Percentiles rank a stretch among this genome's conserved stretches.
Conservation (phyloP, 306 rosid species). For the Leucaena leucocephala region DNA sequence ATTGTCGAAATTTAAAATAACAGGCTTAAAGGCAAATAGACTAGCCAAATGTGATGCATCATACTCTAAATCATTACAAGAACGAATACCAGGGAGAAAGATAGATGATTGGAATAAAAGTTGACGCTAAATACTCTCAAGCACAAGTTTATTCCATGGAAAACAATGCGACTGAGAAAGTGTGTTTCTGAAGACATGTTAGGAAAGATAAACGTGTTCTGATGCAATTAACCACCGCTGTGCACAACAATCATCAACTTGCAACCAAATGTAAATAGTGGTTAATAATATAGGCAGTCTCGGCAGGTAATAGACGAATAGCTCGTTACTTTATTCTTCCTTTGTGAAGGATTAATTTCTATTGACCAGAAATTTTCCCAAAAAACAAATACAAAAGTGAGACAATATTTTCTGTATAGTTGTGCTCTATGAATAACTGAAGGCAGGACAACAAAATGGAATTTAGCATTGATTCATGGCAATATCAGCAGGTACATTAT, state of each 20-base stretch:
- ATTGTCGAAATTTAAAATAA: not conserved
- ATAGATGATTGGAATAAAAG: not conserved
- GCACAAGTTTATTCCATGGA: not conserved
- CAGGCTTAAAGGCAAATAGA: not conserved
- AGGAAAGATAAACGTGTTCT: not conserved
- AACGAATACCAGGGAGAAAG: not conserved
- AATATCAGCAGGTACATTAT: not conserved
- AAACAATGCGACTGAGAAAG: conserved; percentile 10
- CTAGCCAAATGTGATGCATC: not conserved
- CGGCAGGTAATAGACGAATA: not conserved
- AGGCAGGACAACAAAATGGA: conserved; percentile 5
- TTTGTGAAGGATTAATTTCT: not conserved
- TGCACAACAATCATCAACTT: conserved; percentile 9
- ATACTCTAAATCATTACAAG: conserved; percentile 11
- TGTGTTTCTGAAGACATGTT: not conserved
- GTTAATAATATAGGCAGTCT: not conserved
- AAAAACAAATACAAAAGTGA: not conserved
- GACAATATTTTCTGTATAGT: not conserved
- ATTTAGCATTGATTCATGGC: conserved; percentile 2
- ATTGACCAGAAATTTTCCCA: conserved; percentile 4
- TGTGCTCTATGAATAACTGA: not conserved
- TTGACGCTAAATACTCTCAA: not conserved
- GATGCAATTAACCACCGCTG: not conserved
- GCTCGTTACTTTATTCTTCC: not conserved
- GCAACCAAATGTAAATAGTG: conserved; percentile 1